These are phyloP conservation scores for Yamadazyma buinensis DNA, from an alignment of 1,139 yeast genomes.

Conservation along the genomic window DNA sequence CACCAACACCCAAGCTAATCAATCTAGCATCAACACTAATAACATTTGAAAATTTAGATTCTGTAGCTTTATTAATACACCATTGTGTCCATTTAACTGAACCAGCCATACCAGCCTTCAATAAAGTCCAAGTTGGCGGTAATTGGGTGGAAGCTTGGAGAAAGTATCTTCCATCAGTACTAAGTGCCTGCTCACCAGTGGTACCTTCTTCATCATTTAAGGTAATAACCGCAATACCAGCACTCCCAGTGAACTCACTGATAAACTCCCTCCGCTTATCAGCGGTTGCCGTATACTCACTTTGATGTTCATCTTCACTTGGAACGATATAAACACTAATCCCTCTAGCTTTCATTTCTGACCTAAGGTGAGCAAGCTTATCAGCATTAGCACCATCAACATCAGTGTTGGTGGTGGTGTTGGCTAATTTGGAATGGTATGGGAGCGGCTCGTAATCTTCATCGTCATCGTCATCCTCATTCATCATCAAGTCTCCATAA, in stretches of 20 bases:
- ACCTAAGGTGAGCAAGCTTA: slow-evolving; percentile 31
- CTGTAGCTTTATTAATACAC: slow-evolving; percentile 31
- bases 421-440: slow-evolving; percentile 11
- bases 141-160: slow-evolving; percentile 43
- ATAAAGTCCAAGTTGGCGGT: slow-evolving; percentile 33
- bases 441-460: slow-evolving; percentile 27
- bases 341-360: slow-evolving; percentile 36
- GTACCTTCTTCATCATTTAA: slow-evolving; percentile 26
- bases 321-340: slow-evolving; percentile 54
- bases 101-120: slow-evolving; percentile 36
- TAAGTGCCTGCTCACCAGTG: slow-evolving; percentile 42
- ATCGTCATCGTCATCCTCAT: slow-evolving; percentile 30
- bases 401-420: no score
- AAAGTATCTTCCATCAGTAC: slow-evolving; percentile 59
- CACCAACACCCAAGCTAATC: slow-evolving; percentile 31
- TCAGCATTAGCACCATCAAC: no score
- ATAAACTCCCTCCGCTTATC: slow-evolving; percentile 51
- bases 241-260: slow-evolving; percentile 55
- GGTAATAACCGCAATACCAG: slow-evolving; percentile 53
- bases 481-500: no score
- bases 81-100: slow-evolving; percentile 37
- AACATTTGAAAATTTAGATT: slow-evolving; percentile 31
- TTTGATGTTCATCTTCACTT: slow-evolving; percentile 59
- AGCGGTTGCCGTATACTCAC: slow-evolving; percentile 49
- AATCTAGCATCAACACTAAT: slow-evolving; percentile 41